Evolutionary conservation across 805 yeast genomes (phyloP), one percentile per base, ranked within the genome.

Genomic region (Hanseniaspora nectarophila): DNA sequence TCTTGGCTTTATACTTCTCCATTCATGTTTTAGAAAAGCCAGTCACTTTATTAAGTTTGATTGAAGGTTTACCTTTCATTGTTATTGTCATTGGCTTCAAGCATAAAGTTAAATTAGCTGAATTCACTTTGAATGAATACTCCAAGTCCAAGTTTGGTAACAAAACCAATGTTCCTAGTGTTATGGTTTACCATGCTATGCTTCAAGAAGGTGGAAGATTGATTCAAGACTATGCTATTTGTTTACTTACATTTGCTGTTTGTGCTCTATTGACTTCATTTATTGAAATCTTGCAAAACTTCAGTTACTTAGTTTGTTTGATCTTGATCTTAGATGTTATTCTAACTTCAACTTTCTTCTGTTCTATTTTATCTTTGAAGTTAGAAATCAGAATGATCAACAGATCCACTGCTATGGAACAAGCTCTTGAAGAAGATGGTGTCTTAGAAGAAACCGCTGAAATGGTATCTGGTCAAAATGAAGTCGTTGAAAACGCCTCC

Each of bases 71-170:
- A 43, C 98, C 98, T 21, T 90, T 90, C 67, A 75, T 90, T 61
- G 95, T 90, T 21, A 87, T 95, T 20, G 81, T 87, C 4, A 78
- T 90, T 62, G 98, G 97, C 1, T 90, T 90, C 68, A 88, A 86
- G 63, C 84, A 85, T 64, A 87, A 89, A 61, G 76, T 86, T 18
- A 72, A 78, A 12, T 73, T 88, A 56, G 82, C 96, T 0, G 69
- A 75, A 20, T 75, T 77, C 43, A 80, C 82, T 23, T 61, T 77
- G 59, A 65, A 68, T 37, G 62, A 66, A 47, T 61, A 61, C 61
- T 56, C 63, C 60, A 59, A 59, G 53, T 58, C 64, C 45, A 68
- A 67, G 24, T 57, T 69, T 18, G 63, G 72, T 33, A 62, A 60
- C 34, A 63, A 60, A 43, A 35, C 43, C 18, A 40, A 50, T 12